Evolutionary conservation across 2,329 filamentous ascomycete species (phyloP).

Genomic region (Neofusicoccum umdonicola): DNA sequence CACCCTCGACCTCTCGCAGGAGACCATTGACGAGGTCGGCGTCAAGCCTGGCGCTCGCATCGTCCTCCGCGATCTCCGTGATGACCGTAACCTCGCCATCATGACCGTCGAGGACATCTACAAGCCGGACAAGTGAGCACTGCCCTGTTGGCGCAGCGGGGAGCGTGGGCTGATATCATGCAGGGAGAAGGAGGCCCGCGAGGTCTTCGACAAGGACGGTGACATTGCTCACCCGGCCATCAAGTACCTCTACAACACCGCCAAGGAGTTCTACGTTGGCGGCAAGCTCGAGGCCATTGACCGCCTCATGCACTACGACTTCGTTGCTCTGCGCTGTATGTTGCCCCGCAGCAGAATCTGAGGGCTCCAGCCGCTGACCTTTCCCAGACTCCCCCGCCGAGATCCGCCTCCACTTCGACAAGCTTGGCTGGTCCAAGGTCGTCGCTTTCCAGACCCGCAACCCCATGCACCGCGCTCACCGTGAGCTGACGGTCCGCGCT

Average conservation of each 20-base stretch:
- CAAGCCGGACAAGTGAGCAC: constrained; percentile 82
- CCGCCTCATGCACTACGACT: constrained; percentile 97
- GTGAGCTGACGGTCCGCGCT: constrained; percentile 95
- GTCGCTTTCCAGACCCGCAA: constrained; percentile 97
- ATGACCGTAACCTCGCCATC: constrained; percentile 94
- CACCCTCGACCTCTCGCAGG: constrained; percentile 78
- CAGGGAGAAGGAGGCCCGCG: constrained; percentile 82
- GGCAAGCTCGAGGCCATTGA: constrained; percentile 95
- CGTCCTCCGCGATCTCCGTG: constrained; percentile 89
- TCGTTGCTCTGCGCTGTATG: constrained; percentile 79
- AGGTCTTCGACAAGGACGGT: constrained; percentile 77
- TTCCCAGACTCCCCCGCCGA: constrained; percentile 81
- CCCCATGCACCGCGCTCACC: constrained; percentile 98
- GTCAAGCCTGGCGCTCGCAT: constrained; percentile 79
- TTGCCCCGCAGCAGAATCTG: constrained; percentile 53
- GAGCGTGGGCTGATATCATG: constrained; percentile 25
- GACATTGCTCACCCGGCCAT: constrained; percentile 89
- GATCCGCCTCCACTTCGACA: constrained; percentile 95
- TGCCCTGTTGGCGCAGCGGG: not conserved
- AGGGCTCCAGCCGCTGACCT: constrained; percentile 4
- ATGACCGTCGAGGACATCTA: constrained; percentile 95
- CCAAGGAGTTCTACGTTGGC: constrained; percentile 87
- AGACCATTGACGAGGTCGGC: constrained; percentile 69
- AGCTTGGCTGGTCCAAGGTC: constrained; percentile 96
- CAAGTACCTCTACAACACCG: constrained; percentile 79